phyloP scores from a whole-genome alignment of 305 asterid species.

The Solanum hybrid region DNA sequence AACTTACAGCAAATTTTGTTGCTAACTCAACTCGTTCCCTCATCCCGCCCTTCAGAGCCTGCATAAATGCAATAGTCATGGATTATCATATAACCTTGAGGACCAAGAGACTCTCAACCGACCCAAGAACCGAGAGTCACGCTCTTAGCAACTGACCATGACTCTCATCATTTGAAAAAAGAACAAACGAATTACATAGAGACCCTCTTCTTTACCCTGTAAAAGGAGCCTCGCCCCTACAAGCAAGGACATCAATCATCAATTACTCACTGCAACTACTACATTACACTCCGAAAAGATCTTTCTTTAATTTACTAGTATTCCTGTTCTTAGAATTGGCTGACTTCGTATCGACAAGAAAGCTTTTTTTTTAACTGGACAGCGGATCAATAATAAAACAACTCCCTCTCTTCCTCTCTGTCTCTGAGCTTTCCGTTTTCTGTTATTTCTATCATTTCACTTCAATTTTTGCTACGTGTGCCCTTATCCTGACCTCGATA shows the following conservation, averaged over 20 bases:
- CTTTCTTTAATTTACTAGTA: background rate
- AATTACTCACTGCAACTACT: background rate
- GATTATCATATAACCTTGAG: background rate
- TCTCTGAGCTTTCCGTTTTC: background rate
- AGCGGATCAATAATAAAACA: background rate
- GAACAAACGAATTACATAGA: background rate
- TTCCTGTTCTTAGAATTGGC: background rate
- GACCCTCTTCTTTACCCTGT: background rate
- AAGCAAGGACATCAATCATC: background rate
- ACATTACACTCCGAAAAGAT: background rate
- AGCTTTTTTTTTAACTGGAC: background rate
- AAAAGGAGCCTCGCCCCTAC: background rate
- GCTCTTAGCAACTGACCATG: background rate
- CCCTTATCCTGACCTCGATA: background rate
- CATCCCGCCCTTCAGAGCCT: constrained; percentile 50
- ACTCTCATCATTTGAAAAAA: background rate
- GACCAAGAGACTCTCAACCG: background rate
- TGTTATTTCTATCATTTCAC: background rate
- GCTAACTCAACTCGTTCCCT: constrained; percentile 49
- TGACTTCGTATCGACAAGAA: background rate
- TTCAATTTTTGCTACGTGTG: background rate
- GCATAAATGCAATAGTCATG: background rate
- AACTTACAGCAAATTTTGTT: constrained; percentile 34
- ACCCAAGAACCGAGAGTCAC: background rate
- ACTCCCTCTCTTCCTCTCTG: background rate